Percentiles rank a stretch among this genome's conserved stretches.
These are phyloP conservation scores for Leucosporidium yakuticum DNA, from an alignment of 768 basidiomycete genomes.

Conservation along the genomic window DNA sequence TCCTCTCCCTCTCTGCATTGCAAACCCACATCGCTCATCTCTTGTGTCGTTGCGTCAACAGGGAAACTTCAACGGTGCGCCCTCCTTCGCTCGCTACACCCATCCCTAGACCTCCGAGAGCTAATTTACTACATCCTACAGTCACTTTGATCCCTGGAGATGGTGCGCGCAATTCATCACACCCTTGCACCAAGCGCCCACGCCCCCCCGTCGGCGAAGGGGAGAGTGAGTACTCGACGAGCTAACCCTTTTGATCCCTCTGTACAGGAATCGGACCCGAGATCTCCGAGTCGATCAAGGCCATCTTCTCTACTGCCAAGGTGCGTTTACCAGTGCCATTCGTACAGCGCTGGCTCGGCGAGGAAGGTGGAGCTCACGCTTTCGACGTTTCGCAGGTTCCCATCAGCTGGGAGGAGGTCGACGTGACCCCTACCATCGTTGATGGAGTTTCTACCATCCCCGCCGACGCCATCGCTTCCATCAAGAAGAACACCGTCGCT, in stretches of 20 bases:
- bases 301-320: slow-evolving; percentile 82
- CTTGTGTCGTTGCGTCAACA: not conserved
- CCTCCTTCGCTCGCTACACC: slow-evolving; percentile 57
- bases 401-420: slow-evolving; percentile 98
- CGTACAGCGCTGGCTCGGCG: not conserved
- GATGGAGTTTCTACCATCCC: slow-evolving; percentile 97
- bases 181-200: too few relatives aligned
- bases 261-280: slow-evolving; percentile 85
- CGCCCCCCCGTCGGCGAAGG: too few relatives aligned
- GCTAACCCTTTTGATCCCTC: not conserved
- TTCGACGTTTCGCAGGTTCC: slow-evolving; percentile 60
- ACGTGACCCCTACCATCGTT: slow-evolving; percentile 86
- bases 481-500: slow-evolving; percentile 95
- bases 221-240: not conserved
- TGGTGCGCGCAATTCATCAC: slow-evolving; percentile 51
- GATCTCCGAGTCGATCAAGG: slow-evolving; percentile 91
- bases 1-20: not conserved
- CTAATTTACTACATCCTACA: not conserved
- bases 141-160: slow-evolving; percentile 93
- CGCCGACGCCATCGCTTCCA: slow-evolving; percentile 77
- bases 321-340: slow-evolving; percentile 47
- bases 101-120: too few relatives aligned
- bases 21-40: not conserved
- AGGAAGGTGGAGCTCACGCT: not conserved
- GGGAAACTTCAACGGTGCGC: slow-evolving; percentile 19